Evolutionary conservation across 768 basidiomycete genomes (phyloP).

Genomic region (Ephemerocybe angulata): DNA sequence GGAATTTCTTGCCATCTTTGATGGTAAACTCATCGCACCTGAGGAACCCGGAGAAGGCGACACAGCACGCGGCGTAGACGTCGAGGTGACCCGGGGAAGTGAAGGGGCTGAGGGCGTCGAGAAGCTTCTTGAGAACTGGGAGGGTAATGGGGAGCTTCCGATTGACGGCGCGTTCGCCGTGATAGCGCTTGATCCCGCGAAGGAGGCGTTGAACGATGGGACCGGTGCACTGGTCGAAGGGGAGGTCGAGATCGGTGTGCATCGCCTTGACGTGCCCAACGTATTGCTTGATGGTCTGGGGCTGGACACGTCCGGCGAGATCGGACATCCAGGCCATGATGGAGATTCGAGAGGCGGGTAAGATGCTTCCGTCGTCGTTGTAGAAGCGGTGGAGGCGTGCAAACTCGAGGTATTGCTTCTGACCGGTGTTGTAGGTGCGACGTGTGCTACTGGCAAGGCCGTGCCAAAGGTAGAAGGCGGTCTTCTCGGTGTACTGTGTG

Average conservation of each 20-base stretch:
- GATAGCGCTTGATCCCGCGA: conserved; percentile 16
- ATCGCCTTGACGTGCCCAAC: conserved; percentile 20
- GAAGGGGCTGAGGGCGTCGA: background rate
- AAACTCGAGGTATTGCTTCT: conserved; percentile 20
- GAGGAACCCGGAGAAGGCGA: conserved; percentile 16
- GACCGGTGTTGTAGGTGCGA: conserved; percentile 22
- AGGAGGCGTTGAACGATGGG: conserved; percentile 15
- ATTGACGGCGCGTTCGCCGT: conserved; percentile 10
- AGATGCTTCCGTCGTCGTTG: conserved; percentile 10
- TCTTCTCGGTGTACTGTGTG: background rate
- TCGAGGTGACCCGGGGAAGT: background rate
- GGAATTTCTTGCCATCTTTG: background rate
- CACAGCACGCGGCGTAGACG: conserved; percentile 11
- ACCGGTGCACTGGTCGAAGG: conserved; percentile 10
- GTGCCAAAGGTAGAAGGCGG: conserved; percentile 28
- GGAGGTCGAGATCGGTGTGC: conserved; percentile 22
- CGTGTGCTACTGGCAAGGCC: conserved; percentile 26
- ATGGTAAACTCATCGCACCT: conserved; percentile 17
- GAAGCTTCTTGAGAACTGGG: conserved; percentile 8
- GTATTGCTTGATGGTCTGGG: conserved; percentile 26
- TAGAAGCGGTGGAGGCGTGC: conserved; percentile 12
- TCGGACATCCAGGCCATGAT: conserved; percentile 20
- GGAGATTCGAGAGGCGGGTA: conserved; percentile 14
- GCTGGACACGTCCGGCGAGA: conserved; percentile 14
- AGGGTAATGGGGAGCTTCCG: conserved; percentile 9